A percentile compares a stretch with the other conserved stretches of the same genome.
These are phyloP conservation scores for Ganoderma lucidum DNA, from an alignment of 1,284 basidiomycete species.

Conservation along the genomic window DNA sequence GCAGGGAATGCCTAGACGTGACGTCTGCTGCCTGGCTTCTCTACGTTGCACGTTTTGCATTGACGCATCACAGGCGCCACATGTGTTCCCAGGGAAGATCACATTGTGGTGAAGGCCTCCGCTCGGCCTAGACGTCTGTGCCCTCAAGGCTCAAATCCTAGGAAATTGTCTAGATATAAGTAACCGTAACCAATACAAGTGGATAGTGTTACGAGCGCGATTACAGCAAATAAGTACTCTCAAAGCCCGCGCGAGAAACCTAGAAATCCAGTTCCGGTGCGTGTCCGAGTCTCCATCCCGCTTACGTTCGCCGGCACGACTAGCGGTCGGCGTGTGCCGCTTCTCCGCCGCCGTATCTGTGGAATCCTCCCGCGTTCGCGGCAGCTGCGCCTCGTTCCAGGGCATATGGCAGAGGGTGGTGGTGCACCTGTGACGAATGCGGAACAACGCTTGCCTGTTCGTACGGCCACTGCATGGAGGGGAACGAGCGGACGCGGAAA, in stretches of 20 bases:
- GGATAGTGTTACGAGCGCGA: constrained; percentile 19
- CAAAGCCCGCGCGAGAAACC: constrained; percentile 28
- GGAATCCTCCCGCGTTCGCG: constrained; percentile 28
- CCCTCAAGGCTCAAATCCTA: constrained; percentile 11
- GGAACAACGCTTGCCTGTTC: constrained; percentile 35
- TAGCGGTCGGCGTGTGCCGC: constrained; percentile 31
- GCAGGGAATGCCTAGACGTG: constrained; percentile 38
- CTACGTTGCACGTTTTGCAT: constrained; percentile 15
- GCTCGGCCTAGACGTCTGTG: constrained; percentile 10
- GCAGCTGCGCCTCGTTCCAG: constrained; percentile 27
- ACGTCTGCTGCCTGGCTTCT: constrained; percentile 17
- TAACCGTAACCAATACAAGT: constrained; percentile 19
- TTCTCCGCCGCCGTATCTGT: constrained; percentile 32
- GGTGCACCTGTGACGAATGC: constrained; percentile 28
- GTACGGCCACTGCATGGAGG: constrained; percentile 40
- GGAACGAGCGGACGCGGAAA: constrained; percentile 39
- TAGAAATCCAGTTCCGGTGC: constrained; percentile 26
- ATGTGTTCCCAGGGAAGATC: constrained; percentile 24
- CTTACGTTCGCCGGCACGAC: constrained; percentile 28
- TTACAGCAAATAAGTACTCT: constrained; percentile 18
- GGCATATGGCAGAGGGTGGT: constrained; percentile 27
- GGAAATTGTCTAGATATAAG: constrained; percentile 8
- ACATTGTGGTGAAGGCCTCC: constrained; percentile 24
- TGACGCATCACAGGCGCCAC: constrained; percentile 28
- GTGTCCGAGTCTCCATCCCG: constrained; percentile 28